These are phyloP conservation scores for Pyricularia pennisetigena DNA, from an alignment of 2,329 filamentous ascomycete species.

Conservation along the genomic window DNA sequence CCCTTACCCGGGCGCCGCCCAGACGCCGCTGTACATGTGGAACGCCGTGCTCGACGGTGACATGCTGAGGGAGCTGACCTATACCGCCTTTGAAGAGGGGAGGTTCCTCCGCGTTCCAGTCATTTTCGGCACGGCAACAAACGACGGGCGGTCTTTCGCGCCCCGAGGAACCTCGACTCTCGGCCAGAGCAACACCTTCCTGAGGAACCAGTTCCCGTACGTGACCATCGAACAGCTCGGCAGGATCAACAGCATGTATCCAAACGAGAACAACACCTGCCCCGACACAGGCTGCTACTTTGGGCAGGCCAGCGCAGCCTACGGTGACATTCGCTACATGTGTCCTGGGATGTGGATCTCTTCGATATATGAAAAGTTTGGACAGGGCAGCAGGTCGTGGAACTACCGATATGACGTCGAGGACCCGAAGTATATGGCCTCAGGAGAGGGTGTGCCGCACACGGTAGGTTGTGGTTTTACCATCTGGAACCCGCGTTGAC, in stretches of 20 bases:
- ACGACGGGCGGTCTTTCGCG: slow-evolving; percentile 56
- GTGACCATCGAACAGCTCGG: slow-evolving; percentile 39
- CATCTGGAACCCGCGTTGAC: too few species aligned
- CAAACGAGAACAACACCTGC: slow-evolving; percentile 36
- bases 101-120: slow-evolving; percentile 43
- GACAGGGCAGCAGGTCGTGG: slow-evolving; percentile 32
- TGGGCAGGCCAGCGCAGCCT: slow-evolving; percentile 46
- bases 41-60: slow-evolving; percentile 43
- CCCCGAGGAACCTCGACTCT: slow-evolving; percentile 28
- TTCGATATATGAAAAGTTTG: slow-evolving; percentile 20
- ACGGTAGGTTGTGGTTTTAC: background rate
- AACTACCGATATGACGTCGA: slow-evolving; percentile 62
- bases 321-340: slow-evolving; percentile 56
- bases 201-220: slow-evolving; percentile 47
- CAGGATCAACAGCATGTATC: slow-evolving; percentile 44
- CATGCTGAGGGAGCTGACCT: slow-evolving; percentile 39
- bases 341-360: slow-evolving; percentile 52
- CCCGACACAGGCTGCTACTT: slow-evolving; percentile 42
- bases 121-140: slow-evolving; percentile 47
- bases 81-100: slow-evolving; percentile 34
- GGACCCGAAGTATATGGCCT: slow-evolving; percentile 39
- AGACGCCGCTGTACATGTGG: slow-evolving; percentile 39
- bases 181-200: slow-evolving; percentile 33
- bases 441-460: slow-evolving; percentile 56
- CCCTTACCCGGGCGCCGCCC: slow-evolving; percentile 22